Evolutionary conservation across 129 eudicot species (phyloP).

Genomic region (Tagetes patula): DNA sequence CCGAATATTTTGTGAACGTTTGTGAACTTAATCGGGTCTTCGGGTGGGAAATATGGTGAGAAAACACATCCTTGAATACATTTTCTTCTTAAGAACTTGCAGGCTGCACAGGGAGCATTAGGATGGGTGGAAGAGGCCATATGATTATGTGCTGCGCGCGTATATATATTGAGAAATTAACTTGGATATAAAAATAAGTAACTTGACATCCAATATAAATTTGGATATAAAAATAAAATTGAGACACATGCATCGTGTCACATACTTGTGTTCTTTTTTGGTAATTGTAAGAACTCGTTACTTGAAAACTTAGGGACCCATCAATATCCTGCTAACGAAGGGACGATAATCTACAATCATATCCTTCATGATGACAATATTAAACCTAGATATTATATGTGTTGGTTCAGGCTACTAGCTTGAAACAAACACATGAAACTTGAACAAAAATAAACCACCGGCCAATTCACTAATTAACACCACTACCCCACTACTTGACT

Average conservation of each 20-base stretch:
- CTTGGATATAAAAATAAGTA: not conserved
- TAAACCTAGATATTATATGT: too few species aligned
- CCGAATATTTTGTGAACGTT: constrained; percentile 89
- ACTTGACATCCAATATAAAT: not conserved
- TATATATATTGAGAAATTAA: constrained; percentile 12
- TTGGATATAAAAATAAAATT: not conserved
- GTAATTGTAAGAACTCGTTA: not conserved
- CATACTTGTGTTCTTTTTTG: too few species aligned
- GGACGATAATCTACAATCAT: too few species aligned
- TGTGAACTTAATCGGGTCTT: constrained; percentile 67
- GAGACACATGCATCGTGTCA: not conserved
- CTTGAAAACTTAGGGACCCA: not conserved
- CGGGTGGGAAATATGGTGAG: constrained; percentile 84
- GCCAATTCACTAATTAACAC: too few species aligned
- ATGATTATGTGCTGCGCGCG: constrained; percentile 5
- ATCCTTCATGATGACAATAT: not conserved
- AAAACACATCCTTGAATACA: constrained; percentile 77
- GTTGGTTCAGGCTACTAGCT: too few species aligned
- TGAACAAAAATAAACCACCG: too few species aligned
- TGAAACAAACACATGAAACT: too few species aligned
- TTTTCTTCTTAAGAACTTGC: constrained; percentile 86
- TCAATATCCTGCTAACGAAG: not conserved
- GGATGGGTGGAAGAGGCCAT: constrained; percentile 73
- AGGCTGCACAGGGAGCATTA: constrained; percentile 90
- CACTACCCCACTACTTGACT: too few species aligned